A percentile compares a stretch with the other conserved stretches of the same genome.
phyloP scores from a whole-genome alignment of 441 rosid species.

The Corymbia citriodora region DNA sequence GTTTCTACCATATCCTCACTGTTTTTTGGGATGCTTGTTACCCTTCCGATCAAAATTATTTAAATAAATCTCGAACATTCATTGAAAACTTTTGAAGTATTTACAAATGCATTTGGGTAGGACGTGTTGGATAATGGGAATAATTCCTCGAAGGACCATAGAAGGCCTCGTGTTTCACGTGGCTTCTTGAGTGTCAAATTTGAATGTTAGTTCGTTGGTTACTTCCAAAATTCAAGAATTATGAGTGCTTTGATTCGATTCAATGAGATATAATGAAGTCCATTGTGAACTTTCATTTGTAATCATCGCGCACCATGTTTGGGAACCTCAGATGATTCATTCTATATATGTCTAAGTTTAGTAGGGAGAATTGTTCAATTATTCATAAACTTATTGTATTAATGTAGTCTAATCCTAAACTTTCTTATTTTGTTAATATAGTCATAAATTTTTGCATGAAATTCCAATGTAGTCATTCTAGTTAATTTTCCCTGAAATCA shows the following conservation, averaged over 20 bases:
- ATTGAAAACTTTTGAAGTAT: not conserved
- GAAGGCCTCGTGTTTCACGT: not conserved
- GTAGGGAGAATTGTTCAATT: not conserved
- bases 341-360: not conserved
- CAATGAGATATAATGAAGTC: not conserved
- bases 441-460: no score
- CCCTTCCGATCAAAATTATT: not conserved
- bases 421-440: no score
- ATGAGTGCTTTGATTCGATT: not conserved
- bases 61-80: not conserved
- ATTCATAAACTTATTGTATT: not conserved
- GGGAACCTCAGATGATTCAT: not conserved
- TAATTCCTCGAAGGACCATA: not conserved
- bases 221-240: not conserved
- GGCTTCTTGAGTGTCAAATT: not conserved
- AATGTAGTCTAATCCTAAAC: no score
- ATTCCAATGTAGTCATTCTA: accelerated
- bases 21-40: not conserved
- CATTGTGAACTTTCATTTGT: not conserved
- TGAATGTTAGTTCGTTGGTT: not conserved
- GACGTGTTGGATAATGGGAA: not conserved
- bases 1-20: not conserved
- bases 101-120: not conserved
- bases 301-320: not conserved
- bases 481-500: not conserved